Conservation (phyloP, 345 rosid genomes). For the Hibiscus trionum region DNA sequence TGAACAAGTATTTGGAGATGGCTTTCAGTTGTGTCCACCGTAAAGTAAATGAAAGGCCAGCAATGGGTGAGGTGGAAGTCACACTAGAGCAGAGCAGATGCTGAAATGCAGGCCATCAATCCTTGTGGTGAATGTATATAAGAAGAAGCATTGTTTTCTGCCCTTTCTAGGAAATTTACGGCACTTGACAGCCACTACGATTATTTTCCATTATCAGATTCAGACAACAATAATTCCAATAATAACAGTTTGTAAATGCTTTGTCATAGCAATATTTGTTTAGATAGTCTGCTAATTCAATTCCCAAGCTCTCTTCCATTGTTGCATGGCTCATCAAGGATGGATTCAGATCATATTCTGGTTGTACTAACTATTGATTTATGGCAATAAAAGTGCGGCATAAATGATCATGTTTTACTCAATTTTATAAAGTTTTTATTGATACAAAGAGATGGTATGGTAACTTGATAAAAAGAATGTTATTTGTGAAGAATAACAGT, state of each 20-base stretch:
- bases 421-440: too few species aligned
- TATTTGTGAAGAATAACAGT: too few species aligned
- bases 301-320: neutral
- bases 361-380: too few species aligned
- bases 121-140: neutral
- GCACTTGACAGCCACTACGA: neutral
- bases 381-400: neutral
- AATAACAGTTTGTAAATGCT: neutral
- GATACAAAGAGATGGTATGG: neutral
- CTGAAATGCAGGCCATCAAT: neutral
- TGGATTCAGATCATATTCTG: neutral
- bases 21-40: neutral
- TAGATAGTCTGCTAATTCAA: neutral
- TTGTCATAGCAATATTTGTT: neutral
- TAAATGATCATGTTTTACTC: too few species aligned
- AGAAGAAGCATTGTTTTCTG: neutral
- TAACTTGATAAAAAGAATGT: too few species aligned
- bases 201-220: neutral
- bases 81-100: conserved; percentile 4
- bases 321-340: neutral
- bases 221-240: neutral
- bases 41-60: neutral
- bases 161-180: neutral
- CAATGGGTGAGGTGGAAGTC: conserved; percentile 7
- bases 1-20: conserved; percentile 3